phyloP scores from a whole-genome alignment of 495 filamentous ascomycete species.

The Letharia lupina region DNA sequence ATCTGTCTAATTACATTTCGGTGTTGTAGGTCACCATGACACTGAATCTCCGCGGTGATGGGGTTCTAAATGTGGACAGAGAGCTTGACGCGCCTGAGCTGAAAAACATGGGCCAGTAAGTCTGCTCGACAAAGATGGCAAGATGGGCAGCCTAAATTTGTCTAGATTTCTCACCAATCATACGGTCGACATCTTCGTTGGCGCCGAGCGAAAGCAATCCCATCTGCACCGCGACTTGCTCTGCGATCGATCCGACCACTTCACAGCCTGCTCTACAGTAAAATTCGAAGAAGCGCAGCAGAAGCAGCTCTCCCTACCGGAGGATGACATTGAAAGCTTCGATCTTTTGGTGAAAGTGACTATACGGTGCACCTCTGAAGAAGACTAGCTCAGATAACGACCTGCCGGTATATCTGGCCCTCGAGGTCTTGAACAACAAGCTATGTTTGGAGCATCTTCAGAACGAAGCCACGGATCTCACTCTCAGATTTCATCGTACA shows the following conservation, averaged over 20 bases:
- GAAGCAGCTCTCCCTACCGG: not conserved
- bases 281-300: conserved; percentile 1
- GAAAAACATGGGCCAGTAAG: not conserved
- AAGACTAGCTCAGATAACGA: not conserved
- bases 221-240: conserved; percentile 9
- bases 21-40: not conserved
- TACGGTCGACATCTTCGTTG: not conserved
- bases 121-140: not conserved
- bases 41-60: not conserved
- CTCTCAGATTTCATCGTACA: not conserved
- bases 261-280: not conserved
- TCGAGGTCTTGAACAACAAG: not conserved
- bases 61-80: not conserved
- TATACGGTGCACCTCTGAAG: not conserved
- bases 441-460: not conserved
- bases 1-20: no score
- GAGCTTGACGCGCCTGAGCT: not conserved
- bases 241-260: not conserved
- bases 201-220: not conserved
- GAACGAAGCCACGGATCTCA: not conserved
- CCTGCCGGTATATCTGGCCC: not conserved
- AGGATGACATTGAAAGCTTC: not conserved
- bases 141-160: not conserved
- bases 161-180: not conserved
- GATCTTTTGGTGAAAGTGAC: not conserved